Evolutionary conservation across 768 basidiomycete species (phyloP), one percentile per base, ranked within the genome.

Genomic region (Leccinum barrowsii): DNA sequence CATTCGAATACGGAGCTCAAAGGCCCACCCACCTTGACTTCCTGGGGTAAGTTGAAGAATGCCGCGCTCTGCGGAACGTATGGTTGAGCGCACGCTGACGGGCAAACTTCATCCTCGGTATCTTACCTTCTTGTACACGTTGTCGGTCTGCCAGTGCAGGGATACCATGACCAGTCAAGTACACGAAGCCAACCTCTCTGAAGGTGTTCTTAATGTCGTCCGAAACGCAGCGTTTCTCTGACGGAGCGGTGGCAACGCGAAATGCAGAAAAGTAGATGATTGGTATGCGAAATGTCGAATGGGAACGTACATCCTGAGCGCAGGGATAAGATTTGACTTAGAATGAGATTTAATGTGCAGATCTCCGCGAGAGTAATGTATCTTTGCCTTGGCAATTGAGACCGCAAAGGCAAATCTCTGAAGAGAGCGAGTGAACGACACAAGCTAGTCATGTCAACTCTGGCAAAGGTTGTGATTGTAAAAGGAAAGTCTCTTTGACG

Each of bases 121-220:
- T 30, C 65, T 17, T 60, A 86, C 92, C 85, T 90, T 85, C 40
- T 73, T 65, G 65, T 91, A 94, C 3, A 83, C 83, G 49, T 76
- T 74, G 64, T 82, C 69, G 11, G 93, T 80, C 13, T 80, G 34
- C 69, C 78, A 26, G 26, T 32, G 78, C 63, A 19, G 85, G 74
- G 54, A 94, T 85, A 2, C 90, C 89, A 74, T 93, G 89, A 46
- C 84, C 82, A 22, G 77, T 77, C 37, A 94, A 75, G 70, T 94
- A 94, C 48, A 93, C 78, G 65, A 94, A 94, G 1, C 91, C 89
- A 56, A 85, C 85, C 56, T 87, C 81, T 65, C 86, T 92, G 76
- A 92, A 90, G 0, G 88, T 91, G 44, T 80, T 79, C 35, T 84
- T 89, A 35, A 94, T 80, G 62, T 85, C 80, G 48, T 81, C 75